Evolutionary conservation across 495 filamentous ascomycete genomes (phyloP).

Genomic region (Stereocaulon alpinum): DNA sequence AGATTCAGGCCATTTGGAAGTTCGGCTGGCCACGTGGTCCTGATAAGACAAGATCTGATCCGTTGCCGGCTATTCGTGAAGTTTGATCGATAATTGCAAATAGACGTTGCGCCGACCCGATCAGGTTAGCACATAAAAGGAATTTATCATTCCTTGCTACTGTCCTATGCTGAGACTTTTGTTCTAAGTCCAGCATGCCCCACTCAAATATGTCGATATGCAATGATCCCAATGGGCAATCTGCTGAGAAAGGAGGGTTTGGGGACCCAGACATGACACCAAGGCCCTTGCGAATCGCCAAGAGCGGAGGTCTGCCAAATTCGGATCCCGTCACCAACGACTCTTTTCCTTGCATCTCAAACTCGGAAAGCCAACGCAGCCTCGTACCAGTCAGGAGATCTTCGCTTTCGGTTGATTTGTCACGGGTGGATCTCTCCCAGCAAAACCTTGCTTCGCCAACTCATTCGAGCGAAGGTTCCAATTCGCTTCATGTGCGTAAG

Average conservation of each 20-base stretch:
- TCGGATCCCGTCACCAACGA: not conserved
- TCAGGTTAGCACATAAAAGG: too few species aligned
- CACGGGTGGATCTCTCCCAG: not conserved
- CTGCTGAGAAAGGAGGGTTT: not conserved
- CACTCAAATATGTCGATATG: not conserved
- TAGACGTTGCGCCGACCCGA: too few species aligned
- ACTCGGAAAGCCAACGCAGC: not conserved
- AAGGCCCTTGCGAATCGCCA: conserved; percentile 11
- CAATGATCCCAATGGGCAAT: not conserved
- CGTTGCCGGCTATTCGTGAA: not conserved
- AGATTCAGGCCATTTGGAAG: conserved; percentile 9
- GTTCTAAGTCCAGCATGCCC: not conserved
- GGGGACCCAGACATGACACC: conserved; percentile 16
- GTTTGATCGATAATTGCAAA: not conserved
- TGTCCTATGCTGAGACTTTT: not conserved
- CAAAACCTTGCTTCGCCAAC: not conserved
- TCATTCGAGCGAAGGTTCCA: not conserved
- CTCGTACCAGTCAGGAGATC: conserved; percentile 1
- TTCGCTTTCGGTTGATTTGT: not conserved
- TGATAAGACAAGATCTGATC: conserved; percentile 17
- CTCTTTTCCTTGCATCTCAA: not conserved
- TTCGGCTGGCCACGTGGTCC: conserved; percentile 12
- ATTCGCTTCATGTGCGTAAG: conserved; percentile 3
- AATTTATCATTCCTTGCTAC: not conserved
- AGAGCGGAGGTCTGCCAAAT: conserved; percentile 10